These are phyloP conservation scores for Pestalotiopsis fici DNA, from an alignment of 2,329 filamentous ascomycete species.

Conservation along the genomic window DNA sequence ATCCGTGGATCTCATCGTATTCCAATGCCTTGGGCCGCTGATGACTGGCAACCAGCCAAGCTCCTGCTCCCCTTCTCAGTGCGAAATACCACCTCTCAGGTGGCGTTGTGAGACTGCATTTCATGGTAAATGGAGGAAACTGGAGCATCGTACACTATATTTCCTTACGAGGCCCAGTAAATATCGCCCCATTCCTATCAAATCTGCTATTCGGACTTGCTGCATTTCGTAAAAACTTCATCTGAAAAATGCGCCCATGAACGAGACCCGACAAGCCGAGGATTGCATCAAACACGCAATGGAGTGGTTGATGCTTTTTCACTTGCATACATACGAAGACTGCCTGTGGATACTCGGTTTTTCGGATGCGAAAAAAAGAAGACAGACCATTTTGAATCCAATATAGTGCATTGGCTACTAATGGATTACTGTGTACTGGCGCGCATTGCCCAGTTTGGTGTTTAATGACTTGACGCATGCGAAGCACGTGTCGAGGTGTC, in stretches of 20 bases:
- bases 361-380: not conserved
- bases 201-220: not conserved
- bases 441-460: not conserved
- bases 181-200: not conserved
- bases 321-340: not conserved
- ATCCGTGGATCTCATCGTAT: slow-evolving; percentile 6
- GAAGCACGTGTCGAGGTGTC: not conserved
- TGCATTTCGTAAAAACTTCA: not conserved
- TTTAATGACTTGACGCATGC: not conserved
- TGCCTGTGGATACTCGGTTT: not conserved
- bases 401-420: not conserved
- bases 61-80: not conserved
- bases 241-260: not conserved
- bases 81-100: not conserved
- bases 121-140: not conserved
- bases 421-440: not conserved
- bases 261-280: not conserved
- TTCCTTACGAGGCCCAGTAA: not conserved
- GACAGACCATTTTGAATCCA: not conserved
- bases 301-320: not conserved
- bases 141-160: not conserved
- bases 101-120: not conserved
- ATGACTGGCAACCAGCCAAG: too few relatives aligned
- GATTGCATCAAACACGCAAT: not conserved
- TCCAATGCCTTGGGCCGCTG: not conserved